Conservation (phyloP, 768 basidiomycete genomes). For the Mycena olivaceomarginata region DNA sequence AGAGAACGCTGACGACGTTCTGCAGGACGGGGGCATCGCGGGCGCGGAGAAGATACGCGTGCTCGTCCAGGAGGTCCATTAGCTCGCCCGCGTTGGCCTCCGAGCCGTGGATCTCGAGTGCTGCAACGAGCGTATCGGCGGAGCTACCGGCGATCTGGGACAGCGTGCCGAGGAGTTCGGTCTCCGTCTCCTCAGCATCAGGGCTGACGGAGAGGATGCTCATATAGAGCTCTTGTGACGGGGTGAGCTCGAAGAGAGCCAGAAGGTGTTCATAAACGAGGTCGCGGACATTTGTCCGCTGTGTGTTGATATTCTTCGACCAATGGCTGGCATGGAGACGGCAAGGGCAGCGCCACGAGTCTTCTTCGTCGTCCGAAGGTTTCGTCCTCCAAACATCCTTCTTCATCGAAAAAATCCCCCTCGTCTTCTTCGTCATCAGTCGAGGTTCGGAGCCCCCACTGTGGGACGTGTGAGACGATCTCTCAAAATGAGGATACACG, state of each 20-base stretch:
- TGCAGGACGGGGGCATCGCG: slow-evolving; percentile 71
- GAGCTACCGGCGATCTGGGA: slow-evolving; percentile 66
- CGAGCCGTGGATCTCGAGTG: slow-evolving; percentile 70
- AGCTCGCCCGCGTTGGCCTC: slow-evolving; percentile 60
- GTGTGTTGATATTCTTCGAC: slow-evolving; percentile 63
- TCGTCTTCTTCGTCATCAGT: slow-evolving; percentile 30
- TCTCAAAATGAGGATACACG: slow-evolving; percentile 30
- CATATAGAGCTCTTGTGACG: slow-evolving; percentile 67
- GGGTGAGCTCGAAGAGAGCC: slow-evolving; percentile 69
- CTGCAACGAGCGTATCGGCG: slow-evolving; percentile 71
- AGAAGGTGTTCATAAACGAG: slow-evolving; percentile 68
- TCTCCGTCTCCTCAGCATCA: slow-evolving; percentile 56
- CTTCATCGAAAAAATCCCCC: slow-evolving; percentile 12
- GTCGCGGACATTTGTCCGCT: slow-evolving; percentile 62
- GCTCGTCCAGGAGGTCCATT: slow-evolving; percentile 62
- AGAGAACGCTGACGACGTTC: slow-evolving; percentile 63
- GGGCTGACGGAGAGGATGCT: slow-evolving; percentile 62
- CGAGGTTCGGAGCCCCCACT: neutral
- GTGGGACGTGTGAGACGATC: slow-evolving; percentile 50
- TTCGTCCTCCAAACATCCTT: slow-evolving; percentile 20
- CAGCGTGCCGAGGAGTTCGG: slow-evolving; percentile 57
- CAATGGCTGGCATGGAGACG: slow-evolving; percentile 71
- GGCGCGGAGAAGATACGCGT: slow-evolving; percentile 77
- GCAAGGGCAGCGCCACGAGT: slow-evolving; percentile 49
- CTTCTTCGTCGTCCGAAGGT: slow-evolving; percentile 43